Conservation (phyloP, 2,329 filamentous ascomycete species). For the Colletotrichum endophyticum region DNA sequence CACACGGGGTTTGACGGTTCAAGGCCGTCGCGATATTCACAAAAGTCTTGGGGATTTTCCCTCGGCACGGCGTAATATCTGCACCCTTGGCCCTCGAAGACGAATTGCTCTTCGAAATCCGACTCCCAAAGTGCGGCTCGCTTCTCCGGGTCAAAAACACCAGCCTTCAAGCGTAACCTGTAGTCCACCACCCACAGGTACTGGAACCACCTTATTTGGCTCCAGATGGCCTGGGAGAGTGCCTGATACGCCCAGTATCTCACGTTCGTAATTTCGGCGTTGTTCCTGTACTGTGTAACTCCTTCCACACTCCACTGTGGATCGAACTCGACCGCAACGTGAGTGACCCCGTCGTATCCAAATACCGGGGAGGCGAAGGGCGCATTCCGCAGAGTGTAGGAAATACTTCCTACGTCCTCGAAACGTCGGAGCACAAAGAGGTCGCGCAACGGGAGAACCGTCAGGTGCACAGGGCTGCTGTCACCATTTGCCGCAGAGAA, state of each 20-base stretch:
- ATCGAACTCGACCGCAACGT: neutral
- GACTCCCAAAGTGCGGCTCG: neutral
- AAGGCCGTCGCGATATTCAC: neutral
- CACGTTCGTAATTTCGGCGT: neutral
- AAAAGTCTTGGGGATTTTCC: neutral
- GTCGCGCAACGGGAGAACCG: neutral
- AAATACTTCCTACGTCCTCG: neutral
- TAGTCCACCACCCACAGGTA: neutral
- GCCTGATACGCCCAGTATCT: fast-evolving
- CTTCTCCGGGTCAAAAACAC: fast-evolving
- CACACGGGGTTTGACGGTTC: neutral
- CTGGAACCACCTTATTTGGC: fast-evolving
- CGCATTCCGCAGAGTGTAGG: fast-evolving
- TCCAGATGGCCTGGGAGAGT: neutral
- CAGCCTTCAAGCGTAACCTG: neutral
- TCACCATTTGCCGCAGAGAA: neutral
- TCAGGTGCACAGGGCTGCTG: neutral
- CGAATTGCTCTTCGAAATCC: neutral
- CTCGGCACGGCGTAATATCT: neutral
- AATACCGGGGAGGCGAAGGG: fast-evolving
- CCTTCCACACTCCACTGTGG: neutral
- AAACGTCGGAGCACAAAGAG: neutral
- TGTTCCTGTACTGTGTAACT: fast-evolving
- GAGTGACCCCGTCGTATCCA: fast-evolving
- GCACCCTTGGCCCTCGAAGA: neutral